phyloP scores from a whole-genome alignment of 2,329 filamentous ascomycete species.

The Xylariomycetidae sp. region DNA sequence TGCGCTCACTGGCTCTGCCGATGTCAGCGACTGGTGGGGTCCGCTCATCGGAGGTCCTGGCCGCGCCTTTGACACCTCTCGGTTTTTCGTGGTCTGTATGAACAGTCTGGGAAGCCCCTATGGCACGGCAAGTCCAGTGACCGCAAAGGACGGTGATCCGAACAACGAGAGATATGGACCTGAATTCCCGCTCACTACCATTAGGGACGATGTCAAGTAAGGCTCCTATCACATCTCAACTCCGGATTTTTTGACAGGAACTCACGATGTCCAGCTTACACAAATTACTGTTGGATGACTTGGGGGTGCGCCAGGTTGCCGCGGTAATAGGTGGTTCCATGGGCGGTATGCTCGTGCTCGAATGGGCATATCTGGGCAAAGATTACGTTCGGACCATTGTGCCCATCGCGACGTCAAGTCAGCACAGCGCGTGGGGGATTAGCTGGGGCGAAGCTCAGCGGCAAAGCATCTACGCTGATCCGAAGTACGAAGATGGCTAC shows the following conservation, averaged over 20 bases:
- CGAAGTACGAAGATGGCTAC: conserved; percentile 97
- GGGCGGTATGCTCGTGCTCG: conserved; percentile 84
- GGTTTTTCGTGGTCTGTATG: conserved; percentile 82
- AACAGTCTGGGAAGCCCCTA: conserved; percentile 83
- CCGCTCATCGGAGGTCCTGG: conserved; percentile 72
- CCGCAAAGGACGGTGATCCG: conserved; percentile 74
- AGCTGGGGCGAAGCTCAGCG: conserved; percentile 86
- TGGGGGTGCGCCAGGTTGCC: conserved; percentile 73
- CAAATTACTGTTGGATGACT: conserved; percentile 71
- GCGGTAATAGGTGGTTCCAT: conserved; percentile 79
- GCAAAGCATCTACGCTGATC: conserved; percentile 94
- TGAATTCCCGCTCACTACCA: conserved; percentile 92
- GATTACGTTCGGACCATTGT: conserved; percentile 77
- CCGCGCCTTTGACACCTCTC: conserved; percentile 71
- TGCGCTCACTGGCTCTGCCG: conserved; percentile 77
- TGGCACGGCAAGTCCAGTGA: conserved; percentile 82
- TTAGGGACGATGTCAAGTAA: conserved; percentile 91
- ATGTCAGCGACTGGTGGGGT: conserved; percentile 86
- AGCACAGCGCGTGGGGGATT: conserved; percentile 85
- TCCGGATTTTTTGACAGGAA: conserved; percentile 7
- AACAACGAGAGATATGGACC: conserved; percentile 78
- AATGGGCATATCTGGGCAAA: conserved; percentile 87
- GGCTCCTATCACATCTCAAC: conserved; percentile 24
- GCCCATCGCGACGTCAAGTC: conserved; percentile 77
- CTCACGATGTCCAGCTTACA: conserved; percentile 53